Evolutionary conservation across 1,139 yeast genomes (phyloP), one percentile per base, ranked within the genome.

Genomic region (Magnusiomyces magnusii): DNA sequence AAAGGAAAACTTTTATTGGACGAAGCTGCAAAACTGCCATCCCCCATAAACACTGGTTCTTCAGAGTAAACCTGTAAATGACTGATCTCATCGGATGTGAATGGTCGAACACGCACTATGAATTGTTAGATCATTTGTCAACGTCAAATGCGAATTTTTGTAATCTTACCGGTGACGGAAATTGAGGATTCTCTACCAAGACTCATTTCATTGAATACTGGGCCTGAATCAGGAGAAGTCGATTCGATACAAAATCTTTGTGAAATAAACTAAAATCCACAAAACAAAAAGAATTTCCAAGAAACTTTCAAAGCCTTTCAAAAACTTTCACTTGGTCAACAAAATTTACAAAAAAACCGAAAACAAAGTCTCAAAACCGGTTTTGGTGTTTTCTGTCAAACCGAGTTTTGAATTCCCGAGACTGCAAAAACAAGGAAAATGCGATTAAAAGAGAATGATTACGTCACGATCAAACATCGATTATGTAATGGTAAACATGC

Each of bases 91-190:
- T 71, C 66, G 1, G 71, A 68, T 1, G 95, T 88, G 73, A 90
- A 89, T 1, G 97, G 97, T 61, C 97, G 77, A 3, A 91, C 95
- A 54, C 97, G 68, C 27, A 73, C 76, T 66, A n/a, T 9, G 17
- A 39, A 39, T n/a, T n/a, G n/a, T n/a, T n/a, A 39, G 44, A 39
- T 9, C 19, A 19, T 39, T 39, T 9, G 44, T 10, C 44, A 39
- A n/a, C 5, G 17, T 10, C 44, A 17, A 39, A 17, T 3, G 5
- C 3, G 3, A 15, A 39, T n/a, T 9, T 3, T 39, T 17, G 44
- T 3, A 19, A 47, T 57, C 65, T 42, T 73, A 2, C 87, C 93
- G 1, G 92, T 86, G 17, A 88, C 96, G 15, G 84, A 78, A 56
- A 87, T 86, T 1, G 93, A 85, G 2, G 92, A 84, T 69, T 85